phyloP scores from a whole-genome alignment of 805 yeast species.

The Starmera quercuum region DNA sequence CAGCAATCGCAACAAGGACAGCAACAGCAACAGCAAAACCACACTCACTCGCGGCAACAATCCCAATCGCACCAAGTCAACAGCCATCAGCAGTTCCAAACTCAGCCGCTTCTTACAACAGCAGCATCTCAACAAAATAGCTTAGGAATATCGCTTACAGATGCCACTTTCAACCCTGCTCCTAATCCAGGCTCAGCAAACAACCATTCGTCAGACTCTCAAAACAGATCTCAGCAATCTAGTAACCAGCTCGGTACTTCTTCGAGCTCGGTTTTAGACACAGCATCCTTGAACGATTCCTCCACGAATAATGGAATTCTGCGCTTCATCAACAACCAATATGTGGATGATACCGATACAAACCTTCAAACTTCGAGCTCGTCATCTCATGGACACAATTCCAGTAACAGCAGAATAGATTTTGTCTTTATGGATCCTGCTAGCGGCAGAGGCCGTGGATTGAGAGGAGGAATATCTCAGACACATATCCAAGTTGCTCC shows the following conservation, averaged over 20 bases:
- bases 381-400: slow-evolving; percentile 6
- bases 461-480: slow-evolving; percentile 1
- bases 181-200: no score
- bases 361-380: slow-evolving; percentile 3
- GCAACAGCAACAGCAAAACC: background rate
- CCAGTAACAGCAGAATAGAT: slow-evolving; percentile 14
- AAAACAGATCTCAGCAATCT: slow-evolving; percentile 6
- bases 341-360: slow-evolving; percentile 20
- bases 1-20: slow-evolving; percentile 1
- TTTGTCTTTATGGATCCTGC: slow-evolving; percentile 23
- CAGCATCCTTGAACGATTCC: slow-evolving; percentile 10
- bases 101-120: slow-evolving; percentile 7
- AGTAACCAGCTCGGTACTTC: slow-evolving; percentile 6
- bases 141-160: no score
- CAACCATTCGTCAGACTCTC: no score
- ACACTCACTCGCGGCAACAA: slow-evolving; percentile 8
- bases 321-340: slow-evolving; percentile 22
- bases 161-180: no score
- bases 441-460: slow-evolving; percentile 11
- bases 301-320: slow-evolving; percentile 16
- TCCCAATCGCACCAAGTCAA: slow-evolving; percentile 4
- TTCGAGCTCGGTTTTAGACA: no score
- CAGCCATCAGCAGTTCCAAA: slow-evolving; percentile 7
- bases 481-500: slow-evolving; percentile 8
- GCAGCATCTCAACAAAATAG: no score